Conservation (phyloP, 306 rosid species). For the Cucumis cinereus region DNA sequence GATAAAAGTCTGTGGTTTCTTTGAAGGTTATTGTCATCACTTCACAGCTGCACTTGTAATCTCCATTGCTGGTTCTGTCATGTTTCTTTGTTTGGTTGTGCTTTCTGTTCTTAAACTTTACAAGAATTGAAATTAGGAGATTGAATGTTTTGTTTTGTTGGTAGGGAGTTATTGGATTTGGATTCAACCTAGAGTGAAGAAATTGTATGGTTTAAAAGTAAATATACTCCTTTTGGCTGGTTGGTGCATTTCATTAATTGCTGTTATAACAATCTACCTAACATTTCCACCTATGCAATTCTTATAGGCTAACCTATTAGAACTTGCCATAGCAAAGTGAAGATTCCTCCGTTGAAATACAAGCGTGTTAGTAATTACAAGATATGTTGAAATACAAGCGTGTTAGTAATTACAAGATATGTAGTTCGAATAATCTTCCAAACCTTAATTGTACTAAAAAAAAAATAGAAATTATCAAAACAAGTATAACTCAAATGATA, state of each 20-base stretch:
- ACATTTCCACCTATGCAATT: neutral
- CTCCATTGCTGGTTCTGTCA: slow-evolving; percentile 28
- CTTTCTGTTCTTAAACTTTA: slow-evolving; percentile 27
- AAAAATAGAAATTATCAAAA: neutral
- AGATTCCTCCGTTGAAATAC: no score
- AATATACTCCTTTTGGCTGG: neutral
- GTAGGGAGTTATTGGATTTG: neutral
- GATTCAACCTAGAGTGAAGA: neutral
- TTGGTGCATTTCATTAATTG: neutral
- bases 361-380: no score
- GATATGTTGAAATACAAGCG: no score
- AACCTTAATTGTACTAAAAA: no score
- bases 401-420: no score
- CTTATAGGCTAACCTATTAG: neutral
- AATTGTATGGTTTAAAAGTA: neutral
- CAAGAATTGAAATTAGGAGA: slow-evolving; percentile 10
- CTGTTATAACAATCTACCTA: neutral
- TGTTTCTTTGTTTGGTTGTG: slow-evolving; percentile 30
- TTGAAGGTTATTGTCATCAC: slow-evolving; percentile 37
- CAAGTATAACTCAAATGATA: no score
- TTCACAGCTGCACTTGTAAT: slow-evolving; percentile 30
- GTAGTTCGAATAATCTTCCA: no score
- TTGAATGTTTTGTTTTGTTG: neutral
- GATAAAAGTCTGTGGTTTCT: slow-evolving; percentile 43
- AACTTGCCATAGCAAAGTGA: neutral